These are phyloP conservation scores for Diophrys appendiculata DNA, from an alignment of 73 alveolate species.

Conservation along the genomic window DNA sequence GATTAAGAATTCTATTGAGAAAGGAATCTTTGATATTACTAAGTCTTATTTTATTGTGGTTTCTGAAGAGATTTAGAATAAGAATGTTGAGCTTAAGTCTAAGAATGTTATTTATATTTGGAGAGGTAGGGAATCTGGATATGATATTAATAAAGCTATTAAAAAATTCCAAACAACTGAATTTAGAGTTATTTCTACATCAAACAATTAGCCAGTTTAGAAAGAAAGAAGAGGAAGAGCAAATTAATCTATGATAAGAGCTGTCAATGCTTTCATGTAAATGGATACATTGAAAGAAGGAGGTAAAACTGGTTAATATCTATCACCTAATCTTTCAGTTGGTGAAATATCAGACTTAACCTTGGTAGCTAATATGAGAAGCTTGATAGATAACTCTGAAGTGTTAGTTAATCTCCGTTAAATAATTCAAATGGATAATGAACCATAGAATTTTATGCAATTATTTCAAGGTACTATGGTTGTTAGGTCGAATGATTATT, in stretches of 20 bases:
- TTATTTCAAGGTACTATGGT: constrained; percentile 38
- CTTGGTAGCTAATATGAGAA: neutral
- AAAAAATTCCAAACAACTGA: constrained; percentile 34
- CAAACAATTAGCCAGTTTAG: neutral
- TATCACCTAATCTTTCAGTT: neutral
- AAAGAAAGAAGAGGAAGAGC: constrained; percentile 5
- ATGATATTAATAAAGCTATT: constrained; percentile 20
- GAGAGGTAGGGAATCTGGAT: constrained; percentile 32
- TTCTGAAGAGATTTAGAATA: neutral
- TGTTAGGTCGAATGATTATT: constrained; percentile 38
- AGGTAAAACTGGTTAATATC: neutral
- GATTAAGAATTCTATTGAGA: constrained; percentile 1
- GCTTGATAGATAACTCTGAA: neutral
- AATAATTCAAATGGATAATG: constrained; percentile 22
- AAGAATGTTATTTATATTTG: constrained; percentile 47
- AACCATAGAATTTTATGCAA: constrained; percentile 39
- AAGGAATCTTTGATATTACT: constrained; percentile 36
- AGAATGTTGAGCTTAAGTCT: neutral
- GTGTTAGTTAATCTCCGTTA: constrained; percentile 13
- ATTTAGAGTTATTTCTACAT: constrained; percentile 17
- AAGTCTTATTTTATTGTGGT: constrained; percentile 36
- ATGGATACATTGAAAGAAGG: neutral
- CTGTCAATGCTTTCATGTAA: neutral
- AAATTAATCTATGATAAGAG: neutral
- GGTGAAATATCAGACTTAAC: neutral